phyloP scores from a whole-genome alignment of 2,329 filamentous ascomycete species.

The Exophiala calicioides region DNA sequence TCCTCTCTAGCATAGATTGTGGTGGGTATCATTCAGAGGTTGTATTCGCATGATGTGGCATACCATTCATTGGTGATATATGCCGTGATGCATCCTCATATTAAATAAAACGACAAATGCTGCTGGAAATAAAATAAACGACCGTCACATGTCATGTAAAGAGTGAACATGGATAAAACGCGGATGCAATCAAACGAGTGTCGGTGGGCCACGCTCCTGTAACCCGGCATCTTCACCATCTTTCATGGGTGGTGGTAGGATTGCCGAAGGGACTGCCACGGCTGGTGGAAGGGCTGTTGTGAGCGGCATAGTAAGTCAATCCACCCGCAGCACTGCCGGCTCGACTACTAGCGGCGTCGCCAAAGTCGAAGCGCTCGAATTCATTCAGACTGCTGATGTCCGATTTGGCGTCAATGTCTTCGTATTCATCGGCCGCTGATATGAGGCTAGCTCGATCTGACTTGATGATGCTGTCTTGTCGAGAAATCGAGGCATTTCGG shows the following conservation, averaged over 20 bases:
- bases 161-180: slow-evolving; percentile 2
- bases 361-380: slow-evolving; percentile 30
- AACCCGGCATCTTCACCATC: slow-evolving; percentile 19
- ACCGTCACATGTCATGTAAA: slow-evolving; percentile 20
- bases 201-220: neutral
- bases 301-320: slow-evolving; percentile 24
- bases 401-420: slow-evolving; percentile 31
- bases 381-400: slow-evolving; percentile 32
- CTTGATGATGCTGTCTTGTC: too few relatives aligned
- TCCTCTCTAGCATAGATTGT: neutral
- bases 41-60: slow-evolving; percentile 4
- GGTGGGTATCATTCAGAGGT: slow-evolving; percentile 16
- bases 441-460: slow-evolving; percentile 18
- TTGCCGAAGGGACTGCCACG: slow-evolving; percentile 22
- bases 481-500: slow-evolving; percentile 6
- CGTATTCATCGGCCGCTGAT: slow-evolving; percentile 29
- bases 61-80: neutral
- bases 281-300: slow-evolving; percentile 18
- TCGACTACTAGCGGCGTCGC: slow-evolving; percentile 16
- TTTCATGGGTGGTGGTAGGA: slow-evolving; percentile 15
- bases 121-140: slow-evolving; percentile 9
- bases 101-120: slow-evolving; percentile 1
- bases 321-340: slow-evolving; percentile 19
- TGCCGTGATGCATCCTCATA: slow-evolving; percentile 9
- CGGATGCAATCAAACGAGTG: neutral